A percentile compares a stretch with the other conserved stretches of the same genome.
Conservation (phyloP, 148 eudicot genomes). For the Nepenthes mirabilis region DNA sequence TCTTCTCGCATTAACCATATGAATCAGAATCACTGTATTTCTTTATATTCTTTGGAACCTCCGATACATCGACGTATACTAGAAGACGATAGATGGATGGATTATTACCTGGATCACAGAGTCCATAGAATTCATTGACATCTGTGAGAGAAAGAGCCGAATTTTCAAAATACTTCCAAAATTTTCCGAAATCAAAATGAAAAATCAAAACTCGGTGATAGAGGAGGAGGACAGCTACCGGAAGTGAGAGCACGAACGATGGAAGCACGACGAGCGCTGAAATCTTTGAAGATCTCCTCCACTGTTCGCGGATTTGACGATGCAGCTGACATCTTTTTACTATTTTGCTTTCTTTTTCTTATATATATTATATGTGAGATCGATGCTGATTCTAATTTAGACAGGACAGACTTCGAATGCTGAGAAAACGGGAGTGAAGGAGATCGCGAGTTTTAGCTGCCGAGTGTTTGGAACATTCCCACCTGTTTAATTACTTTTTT, state of each 20-base stretch:
- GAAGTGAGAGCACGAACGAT: constrained; percentile 75
- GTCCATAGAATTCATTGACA: constrained; percentile 79
- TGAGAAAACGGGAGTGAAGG: no score
- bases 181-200: background rate
- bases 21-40: no score
- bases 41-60: no score
- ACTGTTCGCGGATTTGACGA: constrained; percentile 69
- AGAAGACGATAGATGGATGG: background rate
- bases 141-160: constrained; percentile 28
- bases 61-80: no score
- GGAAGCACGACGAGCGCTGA: constrained; percentile 59
- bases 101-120: constrained; percentile 77
- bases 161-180: constrained; percentile 6
- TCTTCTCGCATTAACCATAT: no score
- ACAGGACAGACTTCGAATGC: no score
- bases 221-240: constrained; percentile 17
- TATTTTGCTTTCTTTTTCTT: no score
- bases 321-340: constrained; percentile 38
- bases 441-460: no score
- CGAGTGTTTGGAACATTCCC: no score
- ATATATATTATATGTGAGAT: no score
- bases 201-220: background rate
- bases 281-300: constrained; percentile 89
- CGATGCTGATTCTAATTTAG: no score
- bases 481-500: no score